These are phyloP conservation scores for Marasmius tenuissimus DNA, from an alignment of 1,284 basidiomycete species.

Conservation along the genomic window DNA sequence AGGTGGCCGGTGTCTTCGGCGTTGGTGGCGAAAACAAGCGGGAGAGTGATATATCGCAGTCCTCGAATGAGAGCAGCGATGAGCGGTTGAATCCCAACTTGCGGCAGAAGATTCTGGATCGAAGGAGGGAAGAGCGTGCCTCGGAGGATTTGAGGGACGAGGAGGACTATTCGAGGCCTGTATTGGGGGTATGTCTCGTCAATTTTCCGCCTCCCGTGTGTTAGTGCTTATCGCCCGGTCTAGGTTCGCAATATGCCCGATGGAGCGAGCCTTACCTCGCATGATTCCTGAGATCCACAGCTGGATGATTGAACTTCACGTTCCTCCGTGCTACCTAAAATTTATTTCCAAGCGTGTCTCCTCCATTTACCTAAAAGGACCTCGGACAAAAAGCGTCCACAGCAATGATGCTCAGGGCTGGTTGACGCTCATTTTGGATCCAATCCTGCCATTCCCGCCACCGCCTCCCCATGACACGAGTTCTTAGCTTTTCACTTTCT, in stretches of 20 bases:
- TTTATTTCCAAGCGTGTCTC: too few relatives aligned
- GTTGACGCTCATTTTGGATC: too few relatives aligned
- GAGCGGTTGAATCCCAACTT: constrained; percentile 46
- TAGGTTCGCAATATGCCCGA: constrained; percentile 21
- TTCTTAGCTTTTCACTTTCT: neutral
- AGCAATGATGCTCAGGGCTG: too few relatives aligned
- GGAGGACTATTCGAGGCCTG: constrained; percentile 55
- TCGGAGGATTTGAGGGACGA: constrained; percentile 45
- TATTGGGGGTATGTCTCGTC: constrained; percentile 49
- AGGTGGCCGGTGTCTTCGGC: constrained; percentile 1
- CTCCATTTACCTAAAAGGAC: too few relatives aligned
- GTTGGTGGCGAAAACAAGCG: constrained; percentile 12
- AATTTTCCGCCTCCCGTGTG: constrained; percentile 1
- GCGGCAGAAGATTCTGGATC: constrained; percentile 23
- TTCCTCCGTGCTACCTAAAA: too few relatives aligned
- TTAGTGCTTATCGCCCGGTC: neutral
- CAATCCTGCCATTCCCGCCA: too few relatives aligned
- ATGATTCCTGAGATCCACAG: neutral
- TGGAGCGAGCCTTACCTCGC: neutral
- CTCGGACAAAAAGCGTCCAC: too few relatives aligned
- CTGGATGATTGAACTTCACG: too few relatives aligned
- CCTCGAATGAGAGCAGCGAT: constrained; percentile 37
- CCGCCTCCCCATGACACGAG: neutral
- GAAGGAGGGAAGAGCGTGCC: constrained; percentile 27
- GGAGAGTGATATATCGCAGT: constrained; percentile 24